phyloP scores from a whole-genome alignment of 2,329 filamentous ascomycete genomes.

The Aspergillus neotritici region DNA sequence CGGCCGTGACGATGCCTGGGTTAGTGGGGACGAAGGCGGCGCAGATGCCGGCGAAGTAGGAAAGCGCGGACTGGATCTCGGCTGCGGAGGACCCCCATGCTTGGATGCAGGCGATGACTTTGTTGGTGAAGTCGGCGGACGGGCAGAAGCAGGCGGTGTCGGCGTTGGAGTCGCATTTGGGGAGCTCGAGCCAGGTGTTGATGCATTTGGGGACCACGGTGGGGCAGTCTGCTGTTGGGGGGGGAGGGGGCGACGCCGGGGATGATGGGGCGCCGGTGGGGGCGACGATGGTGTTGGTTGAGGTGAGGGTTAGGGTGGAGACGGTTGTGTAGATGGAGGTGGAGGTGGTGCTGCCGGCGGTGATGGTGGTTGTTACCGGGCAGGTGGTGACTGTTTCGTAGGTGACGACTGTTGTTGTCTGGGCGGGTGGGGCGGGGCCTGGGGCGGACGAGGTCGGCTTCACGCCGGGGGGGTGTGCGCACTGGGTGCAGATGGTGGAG shows the following conservation, averaged over 20 bases:
- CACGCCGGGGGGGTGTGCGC: conserved; percentile 6
- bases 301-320: conserved; percentile 38
- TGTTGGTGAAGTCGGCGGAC: conserved; percentile 65
- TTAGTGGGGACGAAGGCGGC: conserved; percentile 67
- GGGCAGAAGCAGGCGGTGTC: conserved; percentile 85
- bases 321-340: conserved; percentile 52
- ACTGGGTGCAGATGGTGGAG: conserved; percentile 21
- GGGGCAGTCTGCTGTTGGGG: conserved; percentile 47
- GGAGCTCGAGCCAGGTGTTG: conserved; percentile 76
- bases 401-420: conserved; percentile 19
- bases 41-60: conserved; percentile 89
- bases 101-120: conserved; percentile 75
- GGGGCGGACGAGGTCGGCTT: conserved; percentile 10
- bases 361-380: conserved; percentile 28
- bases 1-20: conserved; percentile 76
- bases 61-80: conserved; percentile 64
- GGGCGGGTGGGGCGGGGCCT: not conserved
- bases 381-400: conserved; percentile 26
- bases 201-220: conserved; percentile 77
- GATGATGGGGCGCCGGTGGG: not conserved
- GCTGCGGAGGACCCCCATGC: conserved; percentile 64
- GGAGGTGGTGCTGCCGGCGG: conserved; percentile 46
- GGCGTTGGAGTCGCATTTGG: conserved; percentile 76
- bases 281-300: conserved; percentile 14
- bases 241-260: conserved; percentile 2